These are phyloP conservation scores for Dovyalis caffra DNA, from an alignment of 345 rosid species.

Conservation along the genomic window DNA sequence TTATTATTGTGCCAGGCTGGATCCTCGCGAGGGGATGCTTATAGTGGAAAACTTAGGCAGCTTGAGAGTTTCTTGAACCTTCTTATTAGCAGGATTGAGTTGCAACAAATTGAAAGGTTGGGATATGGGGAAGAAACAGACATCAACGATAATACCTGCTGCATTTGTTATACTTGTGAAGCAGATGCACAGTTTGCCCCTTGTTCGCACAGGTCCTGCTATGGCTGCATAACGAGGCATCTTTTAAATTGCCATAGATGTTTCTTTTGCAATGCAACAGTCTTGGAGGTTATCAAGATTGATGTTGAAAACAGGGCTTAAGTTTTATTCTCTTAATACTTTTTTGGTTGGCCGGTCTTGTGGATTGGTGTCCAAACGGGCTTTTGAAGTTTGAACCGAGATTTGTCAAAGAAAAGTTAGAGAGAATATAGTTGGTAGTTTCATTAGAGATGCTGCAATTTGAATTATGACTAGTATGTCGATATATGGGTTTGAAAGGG, in stretches of 20 bases:
- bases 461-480: conserved; percentile 2
- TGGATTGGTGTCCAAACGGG: conserved; percentile 1
- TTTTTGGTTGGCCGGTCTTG: background rate
- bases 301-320: conserved; percentile 18
- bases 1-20: conserved; percentile 50
- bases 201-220: conserved; percentile 83
- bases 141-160: conserved; percentile 61
- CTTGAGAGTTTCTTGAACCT: conserved; percentile 63
- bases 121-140: conserved; percentile 36
- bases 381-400: background rate
- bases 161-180: conserved; percentile 72
- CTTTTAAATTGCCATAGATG: conserved; percentile 87
- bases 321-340: background rate
- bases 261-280: conserved; percentile 90
- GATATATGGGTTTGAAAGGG: background rate
- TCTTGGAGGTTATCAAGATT: conserved; percentile 51
- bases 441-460: conserved; percentile 3
- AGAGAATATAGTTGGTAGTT: background rate
- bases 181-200: conserved; percentile 74
- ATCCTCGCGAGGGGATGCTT: conserved; percentile 53
- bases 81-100: conserved; percentile 48
- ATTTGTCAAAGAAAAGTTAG: background rate
- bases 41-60: conserved; percentile 49
- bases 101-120: conserved; percentile 33
- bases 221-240: conserved; percentile 94